These are phyloP conservation scores for Anastatica hierochuntica DNA, from an alignment of 345 rosid genomes.

Conservation along the genomic window DNA sequence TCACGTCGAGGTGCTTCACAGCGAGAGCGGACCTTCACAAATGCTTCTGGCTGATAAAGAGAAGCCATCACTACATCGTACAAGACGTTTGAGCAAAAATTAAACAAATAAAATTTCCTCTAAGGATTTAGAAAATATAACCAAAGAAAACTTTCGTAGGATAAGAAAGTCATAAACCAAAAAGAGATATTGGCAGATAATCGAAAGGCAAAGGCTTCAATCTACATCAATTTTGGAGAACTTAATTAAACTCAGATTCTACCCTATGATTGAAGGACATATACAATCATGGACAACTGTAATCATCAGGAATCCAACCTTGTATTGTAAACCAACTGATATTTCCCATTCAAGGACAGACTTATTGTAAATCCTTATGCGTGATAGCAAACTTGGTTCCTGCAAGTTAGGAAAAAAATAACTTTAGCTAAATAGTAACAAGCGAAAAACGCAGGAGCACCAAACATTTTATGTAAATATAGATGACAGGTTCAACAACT, in stretches of 20 bases:
- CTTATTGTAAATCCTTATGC: constrained; percentile 66
- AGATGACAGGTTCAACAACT: not conserved
- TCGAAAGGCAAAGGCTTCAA: not conserved
- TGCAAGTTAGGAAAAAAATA: constrained; percentile 27
- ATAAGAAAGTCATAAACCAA: not conserved
- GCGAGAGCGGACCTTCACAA: constrained; percentile 71
- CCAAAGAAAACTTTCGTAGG: not conserved
- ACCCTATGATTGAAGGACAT: not conserved
- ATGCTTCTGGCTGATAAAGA: constrained; percentile 66
- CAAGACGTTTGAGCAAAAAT: not conserved
- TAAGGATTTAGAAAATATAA: not conserved
- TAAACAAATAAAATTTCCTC: not conserved
- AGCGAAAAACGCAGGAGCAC: too few relatives aligned
- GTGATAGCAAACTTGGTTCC: constrained; percentile 79
- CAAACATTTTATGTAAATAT: not conserved
- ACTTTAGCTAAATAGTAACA: too few relatives aligned
- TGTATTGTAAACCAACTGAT: constrained; percentile 65
- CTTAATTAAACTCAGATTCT: not conserved
- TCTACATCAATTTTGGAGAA: not conserved
- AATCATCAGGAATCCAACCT: constrained; percentile 34
- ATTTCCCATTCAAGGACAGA: constrained; percentile 92
- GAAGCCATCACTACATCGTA: constrained; percentile 8
- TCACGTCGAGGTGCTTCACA: constrained; percentile 93
- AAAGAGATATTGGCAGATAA: not conserved
- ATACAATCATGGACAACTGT: not conserved